Percentiles rank a stretch among this genome's conserved stretches.
phyloP scores from a whole-genome alignment of 176 grass and related monocot genomes.

The Alloteropsis semialata region DNA sequence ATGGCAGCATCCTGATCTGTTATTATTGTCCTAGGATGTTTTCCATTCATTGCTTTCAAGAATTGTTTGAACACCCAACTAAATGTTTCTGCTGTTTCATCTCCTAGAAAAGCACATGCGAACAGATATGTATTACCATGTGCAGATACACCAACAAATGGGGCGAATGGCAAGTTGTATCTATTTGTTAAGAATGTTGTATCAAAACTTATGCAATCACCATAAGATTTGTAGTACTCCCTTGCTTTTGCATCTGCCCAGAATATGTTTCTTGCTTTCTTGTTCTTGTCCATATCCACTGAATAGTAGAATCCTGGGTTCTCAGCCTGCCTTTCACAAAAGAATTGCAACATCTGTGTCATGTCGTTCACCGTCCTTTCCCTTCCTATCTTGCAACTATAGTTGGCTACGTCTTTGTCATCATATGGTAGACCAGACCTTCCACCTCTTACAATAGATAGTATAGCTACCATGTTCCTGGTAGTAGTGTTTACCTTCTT shows the following conservation, averaged over 20 bases:
- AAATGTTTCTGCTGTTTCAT: background rate
- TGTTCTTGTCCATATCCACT: background rate
- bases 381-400: background rate
- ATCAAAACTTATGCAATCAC: background rate
- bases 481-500: background rate
- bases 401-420: background rate
- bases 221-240: background rate
- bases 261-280: background rate
- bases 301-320: background rate
- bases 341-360: background rate
- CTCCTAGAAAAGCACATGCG: background rate
- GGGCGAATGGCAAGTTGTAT: background rate
- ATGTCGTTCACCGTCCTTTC: background rate
- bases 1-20: background rate
- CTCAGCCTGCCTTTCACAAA: background rate
- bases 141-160: background rate
- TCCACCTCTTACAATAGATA: background rate
- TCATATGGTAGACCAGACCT: too few relatives aligned
- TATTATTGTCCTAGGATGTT: background rate
- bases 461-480: background rate
- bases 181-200: background rate
- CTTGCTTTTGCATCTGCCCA: background rate
- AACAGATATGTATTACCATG: background rate
- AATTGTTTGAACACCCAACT: background rate
- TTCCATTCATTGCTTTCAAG: background rate